Percentiles rank a stretch among this genome's conserved stretches.
These are phyloP conservation scores for Pleurotus eryngii DNA, from an alignment of 768 basidiomycete species.

Conservation along the genomic window DNA sequence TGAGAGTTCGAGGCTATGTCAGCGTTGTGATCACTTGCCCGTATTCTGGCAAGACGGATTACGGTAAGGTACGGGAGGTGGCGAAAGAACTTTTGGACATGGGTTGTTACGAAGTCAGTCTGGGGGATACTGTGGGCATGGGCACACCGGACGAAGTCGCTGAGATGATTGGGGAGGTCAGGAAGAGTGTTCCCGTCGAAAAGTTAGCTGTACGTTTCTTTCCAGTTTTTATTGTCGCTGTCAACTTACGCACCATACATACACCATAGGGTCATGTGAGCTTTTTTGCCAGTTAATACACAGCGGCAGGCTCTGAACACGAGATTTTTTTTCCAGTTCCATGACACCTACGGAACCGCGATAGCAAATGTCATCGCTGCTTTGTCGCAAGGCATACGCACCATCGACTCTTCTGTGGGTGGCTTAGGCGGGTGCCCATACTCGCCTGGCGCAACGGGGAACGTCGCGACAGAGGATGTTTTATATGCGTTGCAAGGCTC, in stretches of 20 bases:
- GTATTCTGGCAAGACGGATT: constrained; percentile 76
- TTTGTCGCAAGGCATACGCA: constrained; percentile 69
- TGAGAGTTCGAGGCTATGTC: constrained; percentile 82
- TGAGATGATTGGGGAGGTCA: constrained; percentile 68
- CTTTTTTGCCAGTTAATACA: background rate
- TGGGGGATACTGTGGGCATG: constrained; percentile 90
- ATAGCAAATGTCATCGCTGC: constrained; percentile 74
- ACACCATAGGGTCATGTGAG: constrained; percentile 52
- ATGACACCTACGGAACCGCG: constrained; percentile 87
- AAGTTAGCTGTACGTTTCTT: constrained; percentile 61
- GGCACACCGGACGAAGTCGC: constrained; percentile 71
- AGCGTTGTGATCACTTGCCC: constrained; percentile 84
- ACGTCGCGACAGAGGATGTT: constrained; percentile 91
- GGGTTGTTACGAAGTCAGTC: constrained; percentile 92
- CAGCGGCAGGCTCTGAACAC: background rate
- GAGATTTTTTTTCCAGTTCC: constrained; percentile 49
- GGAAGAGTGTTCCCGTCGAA: constrained; percentile 54
- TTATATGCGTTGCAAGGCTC: constrained; percentile 77
- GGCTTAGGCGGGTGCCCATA: constrained; percentile 96
- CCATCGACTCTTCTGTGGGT: constrained; percentile 81
- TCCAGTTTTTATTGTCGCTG: background rate
- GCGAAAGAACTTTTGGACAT: constrained; percentile 72
- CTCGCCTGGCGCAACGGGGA: constrained; percentile 93
- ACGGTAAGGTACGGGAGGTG: constrained; percentile 61
- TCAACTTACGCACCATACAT: background rate